Evolutionary conservation across 2,329 filamentous ascomycete genomes (phyloP), one percentile per base, ranked within the genome.

Genomic region (Fusarium albidum): DNA sequence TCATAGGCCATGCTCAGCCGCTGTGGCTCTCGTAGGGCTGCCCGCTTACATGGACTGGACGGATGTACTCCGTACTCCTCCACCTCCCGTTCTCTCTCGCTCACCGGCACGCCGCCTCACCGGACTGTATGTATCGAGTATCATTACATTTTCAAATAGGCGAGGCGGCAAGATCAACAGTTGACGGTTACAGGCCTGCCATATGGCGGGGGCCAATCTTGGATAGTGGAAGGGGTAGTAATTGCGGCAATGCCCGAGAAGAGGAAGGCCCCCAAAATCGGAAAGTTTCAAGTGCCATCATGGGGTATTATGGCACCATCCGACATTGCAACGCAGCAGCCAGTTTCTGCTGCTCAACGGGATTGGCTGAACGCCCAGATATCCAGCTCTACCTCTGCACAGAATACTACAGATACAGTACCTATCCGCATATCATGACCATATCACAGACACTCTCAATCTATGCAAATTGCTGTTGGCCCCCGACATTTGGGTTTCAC

Each of bases 11-110:
- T 29, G 15, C 17, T 14, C 44, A 50, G 43, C 48, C 57, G 57
- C 55, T 32, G 55, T 65, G 55, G 52, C 50, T 58, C 50, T 58
- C 49, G 28, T 65, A 65, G 63, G 63, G 63, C 63, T 65, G 60
- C n/a, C n/a, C n/a, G n/a, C 45, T 54, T 47, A 34, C 42, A 34
- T 4, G 5, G 29, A 12, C n/a, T n/a, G n/a, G n/a, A n/a, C n/a
- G n/a, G n/a, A 11, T 9, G 29, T 9, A 31, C n/a, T 31, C 5
- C 29, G 11, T 9, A n/a, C 29, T 11, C 45, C 33, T 25, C 21
- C n/a, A 27, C 21, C 17, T 26, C 21, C n/a, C n/a, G n/a, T n/a
- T n/a, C n/a, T n/a, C n/a, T n/a, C 21, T 15, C 18, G 15, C 21
- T 31, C 29, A 21, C 21, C 21, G 21, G n/a, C n/a, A n/a, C 21